phyloP scores from a whole-genome alignment of 2,329 filamentous ascomycete genomes.

The Penicillium sp. region DNA sequence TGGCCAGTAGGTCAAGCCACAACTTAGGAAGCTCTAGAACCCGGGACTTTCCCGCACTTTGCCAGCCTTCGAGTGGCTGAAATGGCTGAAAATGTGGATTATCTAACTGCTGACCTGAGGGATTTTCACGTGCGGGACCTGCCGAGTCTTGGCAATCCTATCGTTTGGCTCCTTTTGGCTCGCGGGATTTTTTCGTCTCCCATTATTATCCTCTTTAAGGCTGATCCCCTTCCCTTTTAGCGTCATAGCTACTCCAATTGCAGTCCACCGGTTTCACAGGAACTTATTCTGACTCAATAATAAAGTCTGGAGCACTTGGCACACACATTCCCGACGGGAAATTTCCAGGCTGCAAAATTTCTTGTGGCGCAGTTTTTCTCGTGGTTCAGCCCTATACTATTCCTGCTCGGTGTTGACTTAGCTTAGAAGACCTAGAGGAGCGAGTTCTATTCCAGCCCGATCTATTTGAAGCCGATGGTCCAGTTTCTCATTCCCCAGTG shows the following conservation, averaged over 20 bases:
- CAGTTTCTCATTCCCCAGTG: not conserved
- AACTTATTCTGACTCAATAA: not conserved
- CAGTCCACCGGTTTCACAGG: not conserved
- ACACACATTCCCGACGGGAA: not conserved
- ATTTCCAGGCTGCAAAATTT: not conserved
- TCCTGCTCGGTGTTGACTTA: not conserved
- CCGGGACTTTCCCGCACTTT: not conserved
- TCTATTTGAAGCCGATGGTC: not conserved
- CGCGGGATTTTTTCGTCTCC: not conserved
- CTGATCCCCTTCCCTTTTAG: not conserved
- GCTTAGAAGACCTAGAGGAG: not conserved
- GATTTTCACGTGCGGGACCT: conserved; percentile 1
- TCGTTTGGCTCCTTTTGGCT: not conserved
- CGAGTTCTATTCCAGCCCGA: not conserved
- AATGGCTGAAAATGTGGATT: not conserved
- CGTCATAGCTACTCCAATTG: not conserved
- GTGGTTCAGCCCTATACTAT: conserved; percentile 5
- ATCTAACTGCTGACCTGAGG: not conserved
- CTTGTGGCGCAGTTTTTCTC: not conserved
- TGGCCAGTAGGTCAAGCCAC: not conserved
- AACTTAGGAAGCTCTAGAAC: not conserved
- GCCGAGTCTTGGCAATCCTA: not conserved
- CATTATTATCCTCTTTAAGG: not conserved
- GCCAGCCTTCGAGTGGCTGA: not conserved
- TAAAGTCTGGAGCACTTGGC: conserved; percentile 1